These are phyloP conservation scores for Rubus parviflorus DNA, from an alignment of 306 rosid species.

Conservation along the genomic window DNA sequence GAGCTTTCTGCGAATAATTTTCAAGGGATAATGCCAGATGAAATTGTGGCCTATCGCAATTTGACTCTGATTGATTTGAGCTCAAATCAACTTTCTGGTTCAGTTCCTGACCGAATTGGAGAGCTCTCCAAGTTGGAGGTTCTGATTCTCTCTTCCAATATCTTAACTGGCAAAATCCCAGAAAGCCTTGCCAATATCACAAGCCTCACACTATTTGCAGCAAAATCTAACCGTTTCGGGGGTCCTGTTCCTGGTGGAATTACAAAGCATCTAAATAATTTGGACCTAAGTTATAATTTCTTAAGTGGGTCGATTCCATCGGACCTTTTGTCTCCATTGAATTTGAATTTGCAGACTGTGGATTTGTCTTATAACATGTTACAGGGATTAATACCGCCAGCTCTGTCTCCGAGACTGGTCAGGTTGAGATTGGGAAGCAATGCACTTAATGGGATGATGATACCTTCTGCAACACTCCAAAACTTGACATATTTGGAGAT, in stretches of 20 bases:
- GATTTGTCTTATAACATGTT: constrained; percentile 62
- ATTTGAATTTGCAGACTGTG: constrained; percentile 32
- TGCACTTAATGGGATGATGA: constrained; percentile 30
- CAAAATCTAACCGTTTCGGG: constrained; percentile 40
- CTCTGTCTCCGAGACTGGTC: constrained; percentile 42
- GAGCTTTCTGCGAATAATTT: constrained; percentile 39
- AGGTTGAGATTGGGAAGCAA: constrained; percentile 78
- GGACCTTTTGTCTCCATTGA: constrained; percentile 43
- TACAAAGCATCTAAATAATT: constrained; percentile 37
- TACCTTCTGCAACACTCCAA: constrained; percentile 29
- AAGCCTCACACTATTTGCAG: constrained; percentile 62
- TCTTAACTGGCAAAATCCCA: constrained; percentile 49
- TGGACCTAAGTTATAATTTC: constrained; percentile 64
- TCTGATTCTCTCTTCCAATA: constrained; percentile 63
- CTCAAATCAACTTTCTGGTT: constrained; percentile 20
- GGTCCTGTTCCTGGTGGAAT: constrained; percentile 54
- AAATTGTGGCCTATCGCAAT: constrained; percentile 32
- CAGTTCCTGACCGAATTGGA: constrained; percentile 45
- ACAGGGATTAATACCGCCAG: constrained; percentile 46
- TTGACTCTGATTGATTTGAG: constrained; percentile 51
- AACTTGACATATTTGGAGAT: constrained; percentile 61
- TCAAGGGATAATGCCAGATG: constrained; percentile 48
- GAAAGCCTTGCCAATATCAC: constrained; percentile 29
- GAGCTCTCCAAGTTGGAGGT: constrained; percentile 52
- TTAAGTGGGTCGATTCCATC: constrained; percentile 50